phyloP scores from a whole-genome alignment of 345 rosid species.

The Abelmoschus esculentus region DNA sequence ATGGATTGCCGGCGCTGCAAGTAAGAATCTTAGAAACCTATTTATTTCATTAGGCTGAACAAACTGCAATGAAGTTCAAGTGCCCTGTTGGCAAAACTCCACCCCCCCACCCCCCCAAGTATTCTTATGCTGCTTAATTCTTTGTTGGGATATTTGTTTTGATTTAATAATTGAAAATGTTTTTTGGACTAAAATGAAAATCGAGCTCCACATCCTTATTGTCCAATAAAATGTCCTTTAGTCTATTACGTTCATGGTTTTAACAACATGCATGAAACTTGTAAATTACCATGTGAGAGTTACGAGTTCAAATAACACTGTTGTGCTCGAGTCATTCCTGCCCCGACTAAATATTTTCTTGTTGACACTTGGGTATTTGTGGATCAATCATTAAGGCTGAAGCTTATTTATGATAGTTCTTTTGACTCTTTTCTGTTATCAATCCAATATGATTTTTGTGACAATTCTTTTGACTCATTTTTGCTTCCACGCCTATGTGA shows the following conservation, averaged over 20 bases:
- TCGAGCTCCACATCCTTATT: too few relatives aligned
- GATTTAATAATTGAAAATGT: too few relatives aligned
- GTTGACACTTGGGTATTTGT: not conserved
- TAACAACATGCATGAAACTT: not conserved
- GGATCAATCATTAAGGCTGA: not conserved
- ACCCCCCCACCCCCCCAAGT: too few relatives aligned
- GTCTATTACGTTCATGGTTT: not conserved
- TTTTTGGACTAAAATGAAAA: too few relatives aligned
- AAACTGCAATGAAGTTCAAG: slow-evolving; percentile 3
- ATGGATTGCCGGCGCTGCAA: slow-evolving; percentile 64
- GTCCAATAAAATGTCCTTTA: too few relatives aligned
- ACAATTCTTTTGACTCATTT: not conserved
- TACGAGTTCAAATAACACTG: not conserved
- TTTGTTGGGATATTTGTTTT: too few relatives aligned
- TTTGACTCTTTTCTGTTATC: not conserved
- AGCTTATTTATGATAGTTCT: not conserved
- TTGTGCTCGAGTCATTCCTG: not conserved
- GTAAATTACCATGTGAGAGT: not conserved
- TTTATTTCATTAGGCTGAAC: not conserved
- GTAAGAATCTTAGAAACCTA: slow-evolving; percentile 34
- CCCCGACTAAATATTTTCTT: not conserved
- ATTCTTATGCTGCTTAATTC: too few relatives aligned
- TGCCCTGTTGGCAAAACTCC: not conserved
- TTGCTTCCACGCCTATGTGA: not conserved
- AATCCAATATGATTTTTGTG: not conserved